phyloP scores from a whole-genome alignment of 2,329 filamentous ascomycete species.

The Anthostomella pinea region DNA sequence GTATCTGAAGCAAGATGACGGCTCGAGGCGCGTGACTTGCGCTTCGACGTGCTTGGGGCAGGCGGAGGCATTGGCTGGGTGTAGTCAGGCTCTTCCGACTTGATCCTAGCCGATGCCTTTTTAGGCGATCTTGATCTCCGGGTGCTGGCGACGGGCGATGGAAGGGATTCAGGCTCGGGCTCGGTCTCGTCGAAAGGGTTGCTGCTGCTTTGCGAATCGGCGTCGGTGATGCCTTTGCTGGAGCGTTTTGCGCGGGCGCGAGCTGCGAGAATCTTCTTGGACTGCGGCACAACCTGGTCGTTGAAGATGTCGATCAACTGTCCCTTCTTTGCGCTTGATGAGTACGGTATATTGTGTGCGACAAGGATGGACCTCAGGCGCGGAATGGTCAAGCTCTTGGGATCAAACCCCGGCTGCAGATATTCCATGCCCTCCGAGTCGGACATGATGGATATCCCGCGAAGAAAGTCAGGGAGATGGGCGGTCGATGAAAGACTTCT shows the following conservation, averaged over 20 bases:
- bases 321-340: slow-evolving; percentile 85
- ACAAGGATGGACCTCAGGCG: slow-evolving; percentile 88
- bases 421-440: slow-evolving; percentile 73
- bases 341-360: slow-evolving; percentile 80
- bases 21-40: slow-evolving; percentile 52
- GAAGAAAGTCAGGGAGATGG: neutral
- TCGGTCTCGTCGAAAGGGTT: slow-evolving; percentile 61
- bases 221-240: slow-evolving; percentile 77
- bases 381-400: slow-evolving; percentile 78
- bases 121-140: slow-evolving; percentile 54
- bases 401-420: slow-evolving; percentile 82
- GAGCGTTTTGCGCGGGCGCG: slow-evolving; percentile 80
- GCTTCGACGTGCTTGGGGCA: slow-evolving; percentile 50
- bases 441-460: slow-evolving; percentile 45
- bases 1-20: slow-evolving; percentile 53
- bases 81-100: slow-evolving; percentile 50
- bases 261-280: slow-evolving; percentile 70
- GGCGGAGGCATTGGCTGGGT: slow-evolving; percentile 33
- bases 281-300: slow-evolving; percentile 73
- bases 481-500: neutral
- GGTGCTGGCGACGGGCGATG: slow-evolving; percentile 47
- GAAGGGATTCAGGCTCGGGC: slow-evolving; percentile 53
- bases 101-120: slow-evolving; percentile 51
- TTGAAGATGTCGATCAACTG: slow-evolving; percentile 84
- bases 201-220: slow-evolving; percentile 63